phyloP scores from a whole-genome alignment of 139 green algal genomes.

The Gonium pectorale region DNA sequence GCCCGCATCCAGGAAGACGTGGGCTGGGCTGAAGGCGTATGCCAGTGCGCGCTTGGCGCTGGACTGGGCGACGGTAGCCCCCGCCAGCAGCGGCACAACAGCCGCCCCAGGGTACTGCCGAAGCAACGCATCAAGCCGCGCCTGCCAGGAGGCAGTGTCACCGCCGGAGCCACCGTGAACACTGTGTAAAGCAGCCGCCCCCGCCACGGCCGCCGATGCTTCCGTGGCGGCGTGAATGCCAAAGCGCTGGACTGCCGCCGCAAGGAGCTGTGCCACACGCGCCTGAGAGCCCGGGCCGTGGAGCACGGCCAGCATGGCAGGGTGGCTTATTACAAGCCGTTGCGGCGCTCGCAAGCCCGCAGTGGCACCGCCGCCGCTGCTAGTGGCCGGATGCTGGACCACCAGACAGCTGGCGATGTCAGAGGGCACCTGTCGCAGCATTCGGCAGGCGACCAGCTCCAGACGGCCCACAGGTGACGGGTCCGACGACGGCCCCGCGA shows the following conservation, averaged over 20 bases:
- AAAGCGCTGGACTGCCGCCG: not conserved
- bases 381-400: not conserved
- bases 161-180: not conserved
- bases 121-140: not conserved
- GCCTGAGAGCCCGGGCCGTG: slow-evolving; percentile 25
- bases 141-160: not conserved
- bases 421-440: slow-evolving; percentile 33
- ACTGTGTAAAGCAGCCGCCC: no score
- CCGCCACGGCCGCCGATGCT: not conserved
- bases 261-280: slow-evolving; percentile 4
- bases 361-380: not conserved
- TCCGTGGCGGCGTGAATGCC: not conserved
- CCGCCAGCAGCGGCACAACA: not conserved
- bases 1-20: not conserved
- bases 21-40: not conserved
- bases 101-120: not conserved
- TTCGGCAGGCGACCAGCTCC: slow-evolving; percentile 32
- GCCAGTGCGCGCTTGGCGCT: slow-evolving; percentile 6
- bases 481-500: not conserved
- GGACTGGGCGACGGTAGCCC: not conserved
- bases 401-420: slow-evolving; percentile 10
- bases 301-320: slow-evolving; percentile 33
- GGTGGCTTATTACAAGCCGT: slow-evolving; percentile 36
- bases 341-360: not conserved
- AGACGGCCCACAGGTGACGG: not conserved